A percentile compares a stretch with the other conserved stretches of the same genome.
Conservation (phyloP, 2,329 filamentous ascomycete species). For the Colletotrichum zoysiae region DNA sequence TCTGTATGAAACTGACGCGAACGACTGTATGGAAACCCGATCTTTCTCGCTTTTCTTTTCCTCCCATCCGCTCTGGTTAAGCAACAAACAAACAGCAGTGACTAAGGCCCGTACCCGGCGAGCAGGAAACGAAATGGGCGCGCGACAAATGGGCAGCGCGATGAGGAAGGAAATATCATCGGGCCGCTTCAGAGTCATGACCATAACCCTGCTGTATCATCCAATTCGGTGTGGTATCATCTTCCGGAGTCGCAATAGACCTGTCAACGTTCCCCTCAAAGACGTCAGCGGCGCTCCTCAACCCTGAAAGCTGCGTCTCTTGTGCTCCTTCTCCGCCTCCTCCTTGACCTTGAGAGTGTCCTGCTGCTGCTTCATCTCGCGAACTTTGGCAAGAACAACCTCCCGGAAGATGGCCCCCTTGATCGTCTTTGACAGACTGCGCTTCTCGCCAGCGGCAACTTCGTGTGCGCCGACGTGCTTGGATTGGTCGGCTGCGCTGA, state of each 20-base stretch:
- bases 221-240: constrained; percentile 37
- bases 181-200: constrained; percentile 9
- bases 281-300: constrained; percentile 12
- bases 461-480: constrained; percentile 44
- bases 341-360: constrained; percentile 77
- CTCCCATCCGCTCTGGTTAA: constrained; percentile 7
- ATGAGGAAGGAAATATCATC: constrained; percentile 7
- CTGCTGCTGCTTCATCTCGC: constrained; percentile 90
- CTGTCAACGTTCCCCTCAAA: not conserved
- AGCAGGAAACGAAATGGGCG: constrained; percentile 22
- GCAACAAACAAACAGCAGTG: constrained; percentile 4
- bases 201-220: constrained; percentile 18
- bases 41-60: constrained; percentile 27
- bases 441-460: constrained; percentile 48
- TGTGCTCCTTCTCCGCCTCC: constrained; percentile 64
- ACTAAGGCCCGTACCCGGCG: constrained; percentile 5
- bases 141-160: not conserved
- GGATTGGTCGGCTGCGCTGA: constrained; percentile 64
- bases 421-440: constrained; percentile 62
- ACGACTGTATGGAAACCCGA: constrained; percentile 12
- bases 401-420: constrained; percentile 88
- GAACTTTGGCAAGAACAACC: constrained; percentile 92
- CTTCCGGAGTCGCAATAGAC: constrained; percentile 13
- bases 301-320: constrained; percentile 51
- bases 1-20: constrained; percentile 8